A percentile compares a stretch with the other conserved stretches of the same genome.
These are phyloP conservation scores for Casuarina glauca DNA, from an alignment of 306 rosid species.

Conservation along the genomic window DNA sequence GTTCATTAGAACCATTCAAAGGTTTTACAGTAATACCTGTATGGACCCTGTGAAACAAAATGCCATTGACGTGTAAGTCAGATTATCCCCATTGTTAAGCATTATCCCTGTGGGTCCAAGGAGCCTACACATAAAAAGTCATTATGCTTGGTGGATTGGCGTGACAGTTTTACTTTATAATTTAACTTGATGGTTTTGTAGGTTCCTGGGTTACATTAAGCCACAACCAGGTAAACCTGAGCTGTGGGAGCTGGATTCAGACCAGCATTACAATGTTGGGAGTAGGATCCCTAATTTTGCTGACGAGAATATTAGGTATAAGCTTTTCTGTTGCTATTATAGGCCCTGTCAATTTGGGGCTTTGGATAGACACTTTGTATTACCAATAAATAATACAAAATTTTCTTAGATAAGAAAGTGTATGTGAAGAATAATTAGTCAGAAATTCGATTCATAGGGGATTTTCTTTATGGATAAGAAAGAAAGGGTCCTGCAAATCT, in stretches of 20 bases:
- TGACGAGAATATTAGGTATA: conserved; percentile 56
- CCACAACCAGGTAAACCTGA: conserved; percentile 82
- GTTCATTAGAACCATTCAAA: conserved; percentile 78
- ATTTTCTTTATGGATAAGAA: neutral
- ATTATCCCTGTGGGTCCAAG: conserved; percentile 6
- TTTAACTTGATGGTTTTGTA: conserved; percentile 38
- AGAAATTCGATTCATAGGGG: neutral
- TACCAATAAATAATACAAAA: conserved; percentile 1
- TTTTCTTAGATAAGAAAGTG: neutral
- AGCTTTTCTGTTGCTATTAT: conserved; percentile 24
- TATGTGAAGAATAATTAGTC: neutral
- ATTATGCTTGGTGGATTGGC: conserved; percentile 11
- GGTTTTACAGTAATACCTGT: conserved; percentile 84
- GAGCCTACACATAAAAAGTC: neutral
- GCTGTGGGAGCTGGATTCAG: conserved; percentile 88
- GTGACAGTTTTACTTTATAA: conserved; percentile 11
- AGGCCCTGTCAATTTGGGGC: conserved; percentile 14
- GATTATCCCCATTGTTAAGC: conserved; percentile 3
- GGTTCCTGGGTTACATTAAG: conserved; percentile 90
- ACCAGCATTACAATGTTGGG: conserved; percentile 63
- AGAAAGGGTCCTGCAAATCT: neutral
- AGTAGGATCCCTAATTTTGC: conserved; percentile 38
- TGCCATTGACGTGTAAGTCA: conserved; percentile 79
- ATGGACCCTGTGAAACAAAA: conserved; percentile 78
- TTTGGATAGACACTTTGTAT: conserved; percentile 12